A percentile compares a stretch with the other conserved stretches of the same genome.
phyloP scores from a whole-genome alignment of 73 alveolate genomes.

The Paramecium caudatum region DNA sequence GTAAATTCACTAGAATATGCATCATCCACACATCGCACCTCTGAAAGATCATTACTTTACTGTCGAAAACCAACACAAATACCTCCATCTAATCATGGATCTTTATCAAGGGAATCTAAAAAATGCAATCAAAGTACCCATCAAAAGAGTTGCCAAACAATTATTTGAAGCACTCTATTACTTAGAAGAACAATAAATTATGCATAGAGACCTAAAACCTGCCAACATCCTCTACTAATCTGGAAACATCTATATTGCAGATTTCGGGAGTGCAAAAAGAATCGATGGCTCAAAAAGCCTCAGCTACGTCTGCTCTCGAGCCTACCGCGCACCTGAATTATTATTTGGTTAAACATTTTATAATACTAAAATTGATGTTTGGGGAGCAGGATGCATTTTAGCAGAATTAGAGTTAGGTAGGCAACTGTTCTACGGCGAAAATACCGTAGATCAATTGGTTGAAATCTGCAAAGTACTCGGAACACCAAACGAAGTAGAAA shows the following conservation, averaged over 20 bases:
- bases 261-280: conserved; percentile 72
- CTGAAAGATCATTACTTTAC: conserved; percentile 32
- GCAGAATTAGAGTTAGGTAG: conserved; percentile 73
- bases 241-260: conserved; percentile 65
- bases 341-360: conserved; percentile 82
- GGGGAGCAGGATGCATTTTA: conserved; percentile 86
- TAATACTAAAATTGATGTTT: conserved; percentile 85
- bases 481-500: conserved; percentile 34
- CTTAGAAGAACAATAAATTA: conserved; percentile 45
- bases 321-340: conserved; percentile 87
- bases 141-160: conserved; percentile 39
- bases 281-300: conserved; percentile 66
- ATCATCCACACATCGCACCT: conserved; percentile 30
- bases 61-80: background rate
- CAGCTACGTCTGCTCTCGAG: conserved; percentile 79
- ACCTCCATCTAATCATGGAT: conserved; percentile 45
- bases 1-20: background rate
- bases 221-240: conserved; percentile 61
- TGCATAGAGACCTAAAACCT: conserved; percentile 74
- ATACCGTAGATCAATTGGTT: conserved; percentile 79
- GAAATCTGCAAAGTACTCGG: conserved; percentile 81
- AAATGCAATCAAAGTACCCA: conserved; percentile 3
- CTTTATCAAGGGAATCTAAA: conserved; percentile 11
- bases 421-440: conserved; percentile 83
- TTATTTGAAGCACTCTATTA: conserved; percentile 31